Percentiles rank a stretch among this genome's conserved stretches.
Evolutionary conservation across 225 moss, liverwort and hornwort species (phyloP).

Genomic region (Neckera pumila): DNA sequence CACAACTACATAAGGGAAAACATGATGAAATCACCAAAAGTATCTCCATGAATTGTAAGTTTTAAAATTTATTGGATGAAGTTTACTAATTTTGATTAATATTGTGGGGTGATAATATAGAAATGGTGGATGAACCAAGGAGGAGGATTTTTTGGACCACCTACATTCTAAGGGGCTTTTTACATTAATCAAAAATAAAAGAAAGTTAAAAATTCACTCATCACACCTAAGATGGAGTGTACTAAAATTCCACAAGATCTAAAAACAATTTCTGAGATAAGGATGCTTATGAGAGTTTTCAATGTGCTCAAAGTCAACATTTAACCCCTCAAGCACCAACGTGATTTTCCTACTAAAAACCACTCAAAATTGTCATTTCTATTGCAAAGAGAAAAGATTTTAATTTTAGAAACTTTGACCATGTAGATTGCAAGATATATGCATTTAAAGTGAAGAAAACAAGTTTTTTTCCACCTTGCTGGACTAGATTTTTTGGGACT

Average conservation of each 20-base stretch:
- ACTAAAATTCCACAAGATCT: accelerated
- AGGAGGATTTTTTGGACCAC: neutral
- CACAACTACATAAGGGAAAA: accelerated
- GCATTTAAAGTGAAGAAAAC: too few relatives aligned
- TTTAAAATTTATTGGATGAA: neutral
- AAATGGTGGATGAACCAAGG: neutral
- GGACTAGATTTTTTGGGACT: too few relatives aligned
- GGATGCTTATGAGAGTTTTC: neutral
- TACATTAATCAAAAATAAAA: neutral
- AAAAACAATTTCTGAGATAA: neutral
- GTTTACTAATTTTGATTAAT: neutral
- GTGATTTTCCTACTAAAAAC: too few relatives aligned
- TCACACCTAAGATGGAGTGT: neutral
- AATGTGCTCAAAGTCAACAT: too few relatives aligned
- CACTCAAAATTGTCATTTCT: too few relatives aligned
- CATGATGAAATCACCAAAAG: neutral
- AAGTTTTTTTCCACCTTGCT: too few relatives aligned
- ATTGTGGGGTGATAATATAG: neutral
- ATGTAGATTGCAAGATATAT: too few relatives aligned
- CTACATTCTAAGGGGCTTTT: accelerated
- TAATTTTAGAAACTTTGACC: too few relatives aligned
- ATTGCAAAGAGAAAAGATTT: too few relatives aligned
- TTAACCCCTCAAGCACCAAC: too few relatives aligned
- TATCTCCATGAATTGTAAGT: neutral
- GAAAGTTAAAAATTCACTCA: accelerated